phyloP scores from a whole-genome alignment of 2,329 filamentous ascomycete genomes.

The Diaporthe helianthi region DNA sequence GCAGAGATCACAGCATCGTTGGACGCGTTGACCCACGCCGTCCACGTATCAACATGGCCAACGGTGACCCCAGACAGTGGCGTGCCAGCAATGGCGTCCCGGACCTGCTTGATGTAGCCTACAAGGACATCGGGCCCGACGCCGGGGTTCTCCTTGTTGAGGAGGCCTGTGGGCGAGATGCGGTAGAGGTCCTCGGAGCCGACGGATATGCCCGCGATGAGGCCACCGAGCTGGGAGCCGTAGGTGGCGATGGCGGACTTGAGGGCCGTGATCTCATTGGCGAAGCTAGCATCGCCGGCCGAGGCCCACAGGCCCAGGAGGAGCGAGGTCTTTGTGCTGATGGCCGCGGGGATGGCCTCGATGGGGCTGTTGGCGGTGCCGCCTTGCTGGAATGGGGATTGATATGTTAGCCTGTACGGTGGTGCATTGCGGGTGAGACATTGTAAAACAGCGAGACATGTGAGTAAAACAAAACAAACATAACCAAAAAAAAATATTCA shows the following conservation, averaged over 20 bases:
- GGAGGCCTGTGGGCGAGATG: slow-evolving; percentile 71
- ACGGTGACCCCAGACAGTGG: slow-evolving; percentile 63
- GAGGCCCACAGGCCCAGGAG: slow-evolving; percentile 87
- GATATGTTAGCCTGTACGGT: slow-evolving; percentile 2
- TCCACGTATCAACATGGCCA: slow-evolving; percentile 93
- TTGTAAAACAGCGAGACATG: background rate
- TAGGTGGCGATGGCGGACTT: slow-evolving; percentile 73
- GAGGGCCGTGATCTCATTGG: slow-evolving; percentile 78
- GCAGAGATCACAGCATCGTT: slow-evolving; percentile 74
- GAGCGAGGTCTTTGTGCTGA: slow-evolving; percentile 78
- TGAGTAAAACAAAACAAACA: background rate
- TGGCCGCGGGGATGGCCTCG: slow-evolving; percentile 81
- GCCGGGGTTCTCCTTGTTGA: slow-evolving; percentile 68
- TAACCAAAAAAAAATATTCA: background rate
- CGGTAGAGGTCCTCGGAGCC: slow-evolving; percentile 89
- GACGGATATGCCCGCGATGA: slow-evolving; percentile 83
- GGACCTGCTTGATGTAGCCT: slow-evolving; percentile 74
- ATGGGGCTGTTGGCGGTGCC: slow-evolving; percentile 71
- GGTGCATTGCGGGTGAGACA: background rate
- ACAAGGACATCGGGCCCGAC: slow-evolving; percentile 67
- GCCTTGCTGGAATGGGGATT: slow-evolving; percentile 53
- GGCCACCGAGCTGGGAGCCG: slow-evolving; percentile 67
- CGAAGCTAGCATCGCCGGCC: slow-evolving; percentile 64
- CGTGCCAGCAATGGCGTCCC: slow-evolving; percentile 68
- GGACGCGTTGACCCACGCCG: slow-evolving; percentile 74